Evolutionary conservation across 2,329 filamentous ascomycete genomes (phyloP).

Genomic region (Botrytis pseudocinerea): DNA sequence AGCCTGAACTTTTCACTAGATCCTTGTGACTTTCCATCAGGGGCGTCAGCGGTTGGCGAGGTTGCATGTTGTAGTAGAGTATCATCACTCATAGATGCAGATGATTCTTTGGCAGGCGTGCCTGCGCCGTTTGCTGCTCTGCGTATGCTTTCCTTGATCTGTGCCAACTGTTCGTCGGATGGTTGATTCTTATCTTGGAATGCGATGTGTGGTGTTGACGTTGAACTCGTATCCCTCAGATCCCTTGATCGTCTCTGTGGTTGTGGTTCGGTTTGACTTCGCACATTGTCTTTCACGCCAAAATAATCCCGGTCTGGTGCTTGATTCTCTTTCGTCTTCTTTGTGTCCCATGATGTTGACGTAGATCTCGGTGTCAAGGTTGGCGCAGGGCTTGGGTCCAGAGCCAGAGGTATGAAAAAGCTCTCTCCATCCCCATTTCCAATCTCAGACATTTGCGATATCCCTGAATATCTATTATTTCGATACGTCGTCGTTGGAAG

Average conservation of each 20-base stretch:
- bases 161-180: constrained; percentile 59
- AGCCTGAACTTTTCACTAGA: constrained; percentile 67
- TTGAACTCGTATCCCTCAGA: constrained; percentile 48
- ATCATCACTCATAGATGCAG: constrained; percentile 36
- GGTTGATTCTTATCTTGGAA: constrained; percentile 80
- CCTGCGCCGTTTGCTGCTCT: constrained; percentile 34
- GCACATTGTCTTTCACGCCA: constrained; percentile 45
- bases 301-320: constrained; percentile 59
- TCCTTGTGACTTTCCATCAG: constrained; percentile 43
- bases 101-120: constrained; percentile 33
- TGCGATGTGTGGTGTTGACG: constrained; percentile 77
- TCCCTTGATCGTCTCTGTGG: constrained; percentile 37
- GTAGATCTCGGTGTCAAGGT: constrained; percentile 54
- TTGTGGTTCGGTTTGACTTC: constrained; percentile 44
- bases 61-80: constrained; percentile 37
- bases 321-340: constrained; percentile 41
- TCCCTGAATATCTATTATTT: constrained; percentile 74
- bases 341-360: constrained; percentile 49
- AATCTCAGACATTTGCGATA: constrained; percentile 51
- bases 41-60: constrained; percentile 30
- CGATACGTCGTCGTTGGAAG: constrained; percentile 76
- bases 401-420: constrained; percentile 74
- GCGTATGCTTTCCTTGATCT: constrained; percentile 51
- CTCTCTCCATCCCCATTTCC: constrained; percentile 49
- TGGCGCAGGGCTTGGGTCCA: constrained; percentile 66